These are phyloP conservation scores for Citrullus amarus DNA, from an alignment of 306 rosid genomes.

Conservation along the genomic window DNA sequence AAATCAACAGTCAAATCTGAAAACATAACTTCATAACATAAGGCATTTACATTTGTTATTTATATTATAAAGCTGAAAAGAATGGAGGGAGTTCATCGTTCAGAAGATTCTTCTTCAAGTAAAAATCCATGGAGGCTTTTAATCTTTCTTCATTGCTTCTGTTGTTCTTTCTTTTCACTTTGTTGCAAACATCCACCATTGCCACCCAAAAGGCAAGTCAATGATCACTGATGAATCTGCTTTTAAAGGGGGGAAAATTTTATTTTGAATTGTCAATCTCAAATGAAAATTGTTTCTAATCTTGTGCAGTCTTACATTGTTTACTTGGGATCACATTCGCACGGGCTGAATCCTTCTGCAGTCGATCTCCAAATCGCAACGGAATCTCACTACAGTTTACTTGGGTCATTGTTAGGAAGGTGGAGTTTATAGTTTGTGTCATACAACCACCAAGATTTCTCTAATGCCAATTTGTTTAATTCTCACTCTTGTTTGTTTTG, in stretches of 20 bases:
- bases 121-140: not conserved
- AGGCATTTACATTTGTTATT: not conserved
- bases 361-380: slow-evolving; percentile 19
- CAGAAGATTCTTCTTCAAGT: not conserved
- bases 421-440: slow-evolving; percentile 3
- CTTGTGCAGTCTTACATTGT: slow-evolving; percentile 40
- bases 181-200: not conserved
- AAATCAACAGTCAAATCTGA: not conserved
- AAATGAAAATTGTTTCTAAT: not conserved
- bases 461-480: not conserved
- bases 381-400: slow-evolving; percentile 23
- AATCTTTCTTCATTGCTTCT: not conserved
- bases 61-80: not conserved
- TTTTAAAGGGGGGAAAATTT: not conserved
- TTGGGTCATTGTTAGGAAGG: slow-evolving; percentile 40
- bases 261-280: not conserved
- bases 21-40: not conserved
- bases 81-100: not conserved
- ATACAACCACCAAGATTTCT: not conserved
- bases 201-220: slow-evolving; percentile 5
- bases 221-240: not conserved
- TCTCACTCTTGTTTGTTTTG: not conserved
- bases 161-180: not conserved
- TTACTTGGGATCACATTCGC: slow-evolving; percentile 47
- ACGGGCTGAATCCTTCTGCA: slow-evolving; percentile 29